These are phyloP conservation scores for Rhododendron griersonianum DNA, from an alignment of 148 eudicot species.

Conservation along the genomic window DNA sequence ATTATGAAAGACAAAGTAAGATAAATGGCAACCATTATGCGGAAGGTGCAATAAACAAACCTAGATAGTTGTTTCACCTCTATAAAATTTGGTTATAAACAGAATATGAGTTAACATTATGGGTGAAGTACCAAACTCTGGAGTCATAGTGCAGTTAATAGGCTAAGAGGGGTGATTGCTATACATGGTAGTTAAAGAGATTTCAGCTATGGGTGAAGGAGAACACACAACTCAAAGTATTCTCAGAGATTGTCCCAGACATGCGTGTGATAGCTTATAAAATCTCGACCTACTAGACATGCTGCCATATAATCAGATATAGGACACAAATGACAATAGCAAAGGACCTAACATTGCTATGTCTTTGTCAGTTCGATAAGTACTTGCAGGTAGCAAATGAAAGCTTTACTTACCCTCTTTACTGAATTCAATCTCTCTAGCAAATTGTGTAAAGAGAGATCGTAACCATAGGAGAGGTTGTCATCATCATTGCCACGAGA, in stretches of 20 bases:
- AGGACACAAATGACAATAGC: constrained; percentile 3
- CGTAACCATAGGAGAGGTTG: constrained; percentile 8
- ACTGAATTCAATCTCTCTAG: constrained; percentile 33
- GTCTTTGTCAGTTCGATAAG: background rate
- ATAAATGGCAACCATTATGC: background rate
- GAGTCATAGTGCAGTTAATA: background rate
- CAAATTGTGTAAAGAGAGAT: constrained; percentile 18
- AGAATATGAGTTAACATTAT: background rate
- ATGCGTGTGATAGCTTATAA: background rate
- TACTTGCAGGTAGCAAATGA: background rate
- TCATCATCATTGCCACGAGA: constrained; percentile 12
- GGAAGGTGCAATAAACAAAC: background rate
- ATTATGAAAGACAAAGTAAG: background rate
- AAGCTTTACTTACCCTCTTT: constrained; percentile 43
- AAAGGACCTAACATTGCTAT: background rate
- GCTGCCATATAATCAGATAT: background rate
- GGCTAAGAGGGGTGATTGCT: background rate
- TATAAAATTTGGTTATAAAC: background rate
- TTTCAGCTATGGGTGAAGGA: background rate
- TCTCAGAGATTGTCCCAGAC: background rate
- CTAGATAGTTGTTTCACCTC: background rate
- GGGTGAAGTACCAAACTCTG: background rate
- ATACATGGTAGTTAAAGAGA: background rate
- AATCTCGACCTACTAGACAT: background rate
- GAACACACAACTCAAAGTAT: background rate